Conservation (phyloP, 2,329 filamentous ascomycete species). For the Hypoxylon sp. region DNA sequence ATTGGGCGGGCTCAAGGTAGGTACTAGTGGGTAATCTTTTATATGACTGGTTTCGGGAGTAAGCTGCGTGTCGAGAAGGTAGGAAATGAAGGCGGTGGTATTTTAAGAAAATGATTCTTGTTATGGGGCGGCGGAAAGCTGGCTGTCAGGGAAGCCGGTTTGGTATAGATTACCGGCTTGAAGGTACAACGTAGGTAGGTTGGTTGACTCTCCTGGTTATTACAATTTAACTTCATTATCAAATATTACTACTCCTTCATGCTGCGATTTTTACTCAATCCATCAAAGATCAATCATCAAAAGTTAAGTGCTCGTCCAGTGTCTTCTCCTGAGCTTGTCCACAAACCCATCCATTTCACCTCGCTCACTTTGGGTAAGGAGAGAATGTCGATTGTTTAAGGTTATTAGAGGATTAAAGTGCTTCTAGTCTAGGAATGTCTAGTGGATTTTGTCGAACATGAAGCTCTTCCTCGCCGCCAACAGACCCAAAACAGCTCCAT, state of each 20-base stretch:
- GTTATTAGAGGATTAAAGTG: conserved; percentile 48
- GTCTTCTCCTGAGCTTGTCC: no score
- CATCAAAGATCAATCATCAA: background rate
- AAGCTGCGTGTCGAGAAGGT: background rate
- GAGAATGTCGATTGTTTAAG: no score
- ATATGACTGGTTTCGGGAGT: background rate
- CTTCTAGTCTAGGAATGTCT: conserved; percentile 52
- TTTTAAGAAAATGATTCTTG: no score
- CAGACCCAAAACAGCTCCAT: conserved; percentile 44
- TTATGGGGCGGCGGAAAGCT: background rate
- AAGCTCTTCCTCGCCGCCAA: conserved; percentile 52
- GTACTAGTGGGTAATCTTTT: background rate
- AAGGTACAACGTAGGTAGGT: no score
- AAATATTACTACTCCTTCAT: no score
- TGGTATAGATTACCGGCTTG: background rate
- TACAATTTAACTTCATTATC: background rate
- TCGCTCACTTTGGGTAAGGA: no score
- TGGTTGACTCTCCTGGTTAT: no score
- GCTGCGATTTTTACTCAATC: background rate
- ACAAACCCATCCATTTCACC: no score
- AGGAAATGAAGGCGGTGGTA: no score
- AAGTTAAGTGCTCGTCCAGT: background rate
- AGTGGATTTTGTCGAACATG: conserved; percentile 54
- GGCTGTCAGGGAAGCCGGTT: background rate
- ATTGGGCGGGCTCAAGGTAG: no score